Evolutionary conservation across 2,329 filamentous ascomycete genomes (phyloP), one percentile per base, ranked within the genome.

Genomic region (Ascosphaera pollenicola): DNA sequence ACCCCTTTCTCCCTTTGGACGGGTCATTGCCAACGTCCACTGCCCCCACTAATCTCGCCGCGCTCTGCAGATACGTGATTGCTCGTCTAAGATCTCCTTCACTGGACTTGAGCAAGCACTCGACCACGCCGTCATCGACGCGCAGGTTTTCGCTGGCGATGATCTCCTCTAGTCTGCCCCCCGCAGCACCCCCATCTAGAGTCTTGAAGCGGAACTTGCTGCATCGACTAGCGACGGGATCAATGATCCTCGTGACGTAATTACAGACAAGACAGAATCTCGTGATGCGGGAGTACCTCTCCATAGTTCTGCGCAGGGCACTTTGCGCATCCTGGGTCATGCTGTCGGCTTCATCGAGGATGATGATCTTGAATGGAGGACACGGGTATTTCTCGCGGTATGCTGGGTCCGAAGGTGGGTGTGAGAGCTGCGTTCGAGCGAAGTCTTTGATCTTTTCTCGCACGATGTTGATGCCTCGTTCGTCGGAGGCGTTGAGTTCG

Each of bases 281-380:
- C 2, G 89, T 99, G 59, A 95, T 94, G 52, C 84, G 85, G 57
- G 73, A 81, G 59, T 95, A 95, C 36, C 84, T 92, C 62, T 99
- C 89, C 89, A 99, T 99, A 2, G 89, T 98, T 40, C 91, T 71
- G 46, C 89, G 70, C 41, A 98, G 66, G 3, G 91, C 89, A 43
- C 75, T 81, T 63, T 98, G 89, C 10, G 89, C 89, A 60, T 98
- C 91, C 58, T 95, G 87, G 31, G 89, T 98, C 87, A 99, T 95
- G 48, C 79, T 89, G 57, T 99, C 89, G 48, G 89, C 89, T 63
- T 98, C 89, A 59, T 98, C 89, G 43, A 99, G 73, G 44, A 99
- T 83, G 54, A 98, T 87, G 54, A 99, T 93, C 64, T 98, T 99
- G 66, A 94, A 98, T 0, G 89, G 89, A 17, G 89, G 89, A 54